Conservation (phyloP, 2,329 filamentous ascomycete genomes). For the Hypoxylon sp. region DNA sequence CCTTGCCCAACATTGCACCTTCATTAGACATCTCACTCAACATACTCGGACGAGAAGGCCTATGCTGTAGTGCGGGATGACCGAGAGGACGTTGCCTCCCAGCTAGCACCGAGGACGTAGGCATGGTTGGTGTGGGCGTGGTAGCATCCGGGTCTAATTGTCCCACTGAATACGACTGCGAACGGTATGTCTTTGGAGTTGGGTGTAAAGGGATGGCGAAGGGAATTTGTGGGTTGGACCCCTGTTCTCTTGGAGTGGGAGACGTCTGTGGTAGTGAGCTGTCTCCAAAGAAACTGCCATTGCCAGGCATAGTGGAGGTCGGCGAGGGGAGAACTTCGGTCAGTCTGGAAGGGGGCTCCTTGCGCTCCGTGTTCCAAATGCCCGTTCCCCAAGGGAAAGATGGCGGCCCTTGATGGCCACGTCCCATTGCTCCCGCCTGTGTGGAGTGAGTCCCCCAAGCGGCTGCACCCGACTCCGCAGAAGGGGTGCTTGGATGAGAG, state of each 20-base stretch:
- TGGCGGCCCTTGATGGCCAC: slow-evolving; percentile 61
- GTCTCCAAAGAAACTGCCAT: slow-evolving; percentile 66
- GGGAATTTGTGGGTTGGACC: slow-evolving; percentile 77
- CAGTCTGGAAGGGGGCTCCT: slow-evolving; percentile 81
- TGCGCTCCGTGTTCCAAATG: slow-evolving; percentile 87
- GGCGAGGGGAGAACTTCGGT: slow-evolving; percentile 83
- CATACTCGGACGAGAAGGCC: slow-evolving; percentile 84
- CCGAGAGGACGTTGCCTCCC: slow-evolving; percentile 67
- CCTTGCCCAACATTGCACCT: slow-evolving; percentile 73
- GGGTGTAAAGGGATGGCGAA: slow-evolving; percentile 91
- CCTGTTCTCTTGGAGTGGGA: slow-evolving; percentile 66
- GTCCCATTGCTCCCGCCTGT: slow-evolving; percentile 63
- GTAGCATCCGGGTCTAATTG: slow-evolving; percentile 81
- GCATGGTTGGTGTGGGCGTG: slow-evolving; percentile 58
- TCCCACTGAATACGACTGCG: slow-evolving; percentile 96
- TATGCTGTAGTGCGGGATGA: slow-evolving; percentile 81
- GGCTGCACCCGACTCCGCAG: slow-evolving; percentile 71
- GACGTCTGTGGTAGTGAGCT: slow-evolving; percentile 64
- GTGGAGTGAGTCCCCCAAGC: slow-evolving; percentile 70
- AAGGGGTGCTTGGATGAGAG: slow-evolving; percentile 86
- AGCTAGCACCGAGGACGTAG: slow-evolving; percentile 64
- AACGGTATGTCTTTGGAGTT: slow-evolving; percentile 92
- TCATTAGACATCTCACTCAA: slow-evolving; percentile 79
- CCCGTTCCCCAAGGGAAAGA: slow-evolving; percentile 81
- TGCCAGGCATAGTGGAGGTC: slow-evolving; percentile 69